phyloP scores from a whole-genome alignment of 2,329 filamentous ascomycete species.

The Nakataea oryzae region DNA sequence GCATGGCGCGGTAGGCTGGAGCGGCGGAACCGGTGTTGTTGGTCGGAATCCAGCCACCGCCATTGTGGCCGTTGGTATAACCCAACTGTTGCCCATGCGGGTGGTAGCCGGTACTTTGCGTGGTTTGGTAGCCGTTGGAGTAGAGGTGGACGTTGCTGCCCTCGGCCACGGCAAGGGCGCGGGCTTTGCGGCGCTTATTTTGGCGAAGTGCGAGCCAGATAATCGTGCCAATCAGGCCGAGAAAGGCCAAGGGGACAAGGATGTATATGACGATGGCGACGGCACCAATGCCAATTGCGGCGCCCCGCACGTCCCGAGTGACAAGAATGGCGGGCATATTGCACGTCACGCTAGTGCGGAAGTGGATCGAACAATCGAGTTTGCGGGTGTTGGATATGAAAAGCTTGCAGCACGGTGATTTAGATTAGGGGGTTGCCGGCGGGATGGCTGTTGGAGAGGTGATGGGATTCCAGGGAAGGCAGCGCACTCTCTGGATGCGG shows the following conservation, averaged over 20 bases:
- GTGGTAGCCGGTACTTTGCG: neutral
- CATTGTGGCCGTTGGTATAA: neutral
- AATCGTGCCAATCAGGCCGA: neutral
- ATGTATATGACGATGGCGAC: neutral
- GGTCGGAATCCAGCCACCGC: neutral
- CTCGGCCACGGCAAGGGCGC: neutral
- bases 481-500: neutral
- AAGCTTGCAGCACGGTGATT: neutral
- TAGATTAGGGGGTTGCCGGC: too few species aligned
- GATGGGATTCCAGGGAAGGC: neutral
- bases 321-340: neutral
- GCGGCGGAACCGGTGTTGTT: neutral
- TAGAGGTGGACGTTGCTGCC: neutral
- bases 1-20: neutral
- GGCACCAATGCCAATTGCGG: neutral
- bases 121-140: neutral
- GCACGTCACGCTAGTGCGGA: neutral
- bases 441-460: neutral
- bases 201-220: neutral
- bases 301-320: too few species aligned
- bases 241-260: neutral
- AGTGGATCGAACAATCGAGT: neutral
- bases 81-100: neutral
- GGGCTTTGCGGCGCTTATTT: neutral
- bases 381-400: neutral